Conservation (phyloP, 2,329 filamentous ascomycete genomes). For the Curvularia verruculosa region DNA sequence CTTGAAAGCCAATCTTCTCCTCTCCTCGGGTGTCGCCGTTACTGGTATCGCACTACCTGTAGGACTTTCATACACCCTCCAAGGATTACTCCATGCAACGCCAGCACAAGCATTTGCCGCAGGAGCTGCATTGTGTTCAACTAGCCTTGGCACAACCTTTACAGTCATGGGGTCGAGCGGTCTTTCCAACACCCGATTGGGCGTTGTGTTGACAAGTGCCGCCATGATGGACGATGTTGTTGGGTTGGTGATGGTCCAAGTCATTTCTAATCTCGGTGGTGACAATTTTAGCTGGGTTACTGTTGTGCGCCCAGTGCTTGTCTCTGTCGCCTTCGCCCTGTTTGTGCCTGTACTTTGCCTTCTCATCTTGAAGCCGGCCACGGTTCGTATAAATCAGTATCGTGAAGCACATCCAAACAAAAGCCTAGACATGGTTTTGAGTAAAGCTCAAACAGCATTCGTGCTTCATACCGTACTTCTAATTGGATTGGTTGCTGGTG, state of each 20-base stretch:
- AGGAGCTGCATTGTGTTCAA: slow-evolving; percentile 75
- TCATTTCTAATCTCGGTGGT: slow-evolving; percentile 70
- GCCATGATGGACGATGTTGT: slow-evolving; percentile 85
- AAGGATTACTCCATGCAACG: slow-evolving; percentile 57
- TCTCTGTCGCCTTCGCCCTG: slow-evolving; percentile 61
- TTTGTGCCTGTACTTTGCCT: slow-evolving; percentile 56
- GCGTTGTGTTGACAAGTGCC: slow-evolving; percentile 69
- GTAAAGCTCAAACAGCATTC: slow-evolving; percentile 49
- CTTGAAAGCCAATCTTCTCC: slow-evolving; percentile 64
- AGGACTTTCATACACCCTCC: slow-evolving; percentile 67
- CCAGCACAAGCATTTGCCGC: slow-evolving; percentile 71
- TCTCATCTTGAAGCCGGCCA: slow-evolving; percentile 54
- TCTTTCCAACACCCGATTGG: slow-evolving; percentile 62
- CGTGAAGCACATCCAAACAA: slow-evolving; percentile 32
- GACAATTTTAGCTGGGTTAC: slow-evolving; percentile 48
- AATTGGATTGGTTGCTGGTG: slow-evolving; percentile 56
- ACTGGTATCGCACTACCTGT: slow-evolving; percentile 71
- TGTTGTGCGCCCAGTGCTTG: slow-evolving; percentile 59
- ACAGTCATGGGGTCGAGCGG: slow-evolving; percentile 67
- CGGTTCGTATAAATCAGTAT: slow-evolving; percentile 42
- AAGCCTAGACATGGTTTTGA: slow-evolving; percentile 33
- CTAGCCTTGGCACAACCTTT: slow-evolving; percentile 74
- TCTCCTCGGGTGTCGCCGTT: slow-evolving; percentile 67
- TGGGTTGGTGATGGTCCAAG: slow-evolving; percentile 76
- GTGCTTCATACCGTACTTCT: slow-evolving; percentile 59